Conservation (phyloP, 2,329 filamentous ascomycete species). For the Diplodia corticola region DNA sequence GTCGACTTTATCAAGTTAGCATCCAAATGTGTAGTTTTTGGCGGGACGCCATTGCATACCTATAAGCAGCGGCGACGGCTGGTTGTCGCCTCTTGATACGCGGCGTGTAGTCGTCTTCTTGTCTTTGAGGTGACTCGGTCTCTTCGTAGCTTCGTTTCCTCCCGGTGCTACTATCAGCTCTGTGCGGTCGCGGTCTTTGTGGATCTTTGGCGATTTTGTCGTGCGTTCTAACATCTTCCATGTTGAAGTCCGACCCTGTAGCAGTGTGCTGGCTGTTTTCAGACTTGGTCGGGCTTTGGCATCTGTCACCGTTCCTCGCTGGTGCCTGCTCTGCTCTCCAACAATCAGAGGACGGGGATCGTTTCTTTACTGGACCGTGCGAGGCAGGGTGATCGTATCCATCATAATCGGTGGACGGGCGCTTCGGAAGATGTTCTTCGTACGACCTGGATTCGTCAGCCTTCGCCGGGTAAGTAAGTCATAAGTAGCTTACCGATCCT, state of each 20-base stretch:
- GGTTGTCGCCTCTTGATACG: slow-evolving; percentile 37
- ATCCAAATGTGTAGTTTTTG: neutral
- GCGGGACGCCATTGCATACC: slow-evolving; percentile 26
- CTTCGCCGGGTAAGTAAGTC: neutral
- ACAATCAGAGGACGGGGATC: slow-evolving; percentile 25
- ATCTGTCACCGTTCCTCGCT: slow-evolving; percentile 29
- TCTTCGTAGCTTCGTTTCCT: slow-evolving; percentile 42
- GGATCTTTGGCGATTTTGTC: slow-evolving; percentile 26
- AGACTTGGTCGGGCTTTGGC: slow-evolving; percentile 36
- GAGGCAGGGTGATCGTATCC: neutral
- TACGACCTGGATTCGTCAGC: neutral
- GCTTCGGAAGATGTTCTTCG: neutral
- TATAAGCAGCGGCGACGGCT: slow-evolving; percentile 39
- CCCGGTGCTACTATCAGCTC: slow-evolving; percentile 36
- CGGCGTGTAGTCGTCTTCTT: slow-evolving; percentile 40
- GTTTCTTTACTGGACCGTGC: slow-evolving; percentile 26
- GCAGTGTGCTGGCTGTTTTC: slow-evolving; percentile 38
- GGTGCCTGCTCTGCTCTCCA: slow-evolving; percentile 29
- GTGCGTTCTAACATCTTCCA: slow-evolving; percentile 25
- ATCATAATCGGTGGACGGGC: neutral
- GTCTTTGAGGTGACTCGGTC: slow-evolving; percentile 32
- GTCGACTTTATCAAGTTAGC: slow-evolving; percentile 9
- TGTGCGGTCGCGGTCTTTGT: slow-evolving; percentile 29
- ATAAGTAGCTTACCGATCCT: neutral
- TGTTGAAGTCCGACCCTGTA: slow-evolving; percentile 38